A percentile compares a stretch with the other conserved stretches of the same genome.
These are phyloP conservation scores for Yarrowia sp. DNA, from an alignment of 805 yeast genomes.

Conservation along the genomic window DNA sequence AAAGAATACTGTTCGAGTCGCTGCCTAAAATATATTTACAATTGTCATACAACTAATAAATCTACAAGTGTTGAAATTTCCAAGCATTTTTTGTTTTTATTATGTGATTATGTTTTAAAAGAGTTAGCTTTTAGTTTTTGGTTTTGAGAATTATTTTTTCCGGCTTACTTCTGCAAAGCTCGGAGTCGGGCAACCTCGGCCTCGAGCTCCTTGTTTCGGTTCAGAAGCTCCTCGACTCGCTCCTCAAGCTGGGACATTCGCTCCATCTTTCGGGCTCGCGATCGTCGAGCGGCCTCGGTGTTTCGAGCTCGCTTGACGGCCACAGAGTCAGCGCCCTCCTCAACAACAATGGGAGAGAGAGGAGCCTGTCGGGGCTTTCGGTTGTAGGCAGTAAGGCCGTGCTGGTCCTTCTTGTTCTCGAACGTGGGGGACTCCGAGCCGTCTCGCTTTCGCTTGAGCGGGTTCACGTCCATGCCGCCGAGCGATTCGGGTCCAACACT, in stretches of 20 bases:
- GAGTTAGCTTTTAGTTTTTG: slow-evolving; percentile 38
- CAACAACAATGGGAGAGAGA: slow-evolving; percentile 68
- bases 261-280: slow-evolving; percentile 91
- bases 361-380: slow-evolving; percentile 79
- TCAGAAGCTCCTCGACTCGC: slow-evolving; percentile 68
- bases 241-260: slow-evolving; percentile 83
- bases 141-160: slow-evolving; percentile 5
- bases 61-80: neutral
- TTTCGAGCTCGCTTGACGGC: slow-evolving; percentile 91
- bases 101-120: slow-evolving; percentile 16
- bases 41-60: too few species aligned
- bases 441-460: slow-evolving; percentile 42
- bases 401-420: slow-evolving; percentile 62
- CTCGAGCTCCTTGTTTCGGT: slow-evolving; percentile 65
- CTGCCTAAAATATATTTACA: too few species aligned
- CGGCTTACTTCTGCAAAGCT: slow-evolving; percentile 19
- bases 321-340: slow-evolving; percentile 65
- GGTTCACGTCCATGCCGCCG: slow-evolving; percentile 14
- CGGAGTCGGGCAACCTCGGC: slow-evolving; percentile 67
- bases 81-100: slow-evolving; percentile 16
- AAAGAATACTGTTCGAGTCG: too few species aligned
- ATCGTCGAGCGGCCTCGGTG: slow-evolving; percentile 94
- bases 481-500: slow-evolving; percentile 34
- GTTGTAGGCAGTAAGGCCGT: slow-evolving; percentile 78
- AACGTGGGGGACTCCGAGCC: slow-evolving; percentile 41